Evolutionary conservation across 495 filamentous ascomycete species (phyloP).

Genomic region (Penicillium coprophilum): DNA sequence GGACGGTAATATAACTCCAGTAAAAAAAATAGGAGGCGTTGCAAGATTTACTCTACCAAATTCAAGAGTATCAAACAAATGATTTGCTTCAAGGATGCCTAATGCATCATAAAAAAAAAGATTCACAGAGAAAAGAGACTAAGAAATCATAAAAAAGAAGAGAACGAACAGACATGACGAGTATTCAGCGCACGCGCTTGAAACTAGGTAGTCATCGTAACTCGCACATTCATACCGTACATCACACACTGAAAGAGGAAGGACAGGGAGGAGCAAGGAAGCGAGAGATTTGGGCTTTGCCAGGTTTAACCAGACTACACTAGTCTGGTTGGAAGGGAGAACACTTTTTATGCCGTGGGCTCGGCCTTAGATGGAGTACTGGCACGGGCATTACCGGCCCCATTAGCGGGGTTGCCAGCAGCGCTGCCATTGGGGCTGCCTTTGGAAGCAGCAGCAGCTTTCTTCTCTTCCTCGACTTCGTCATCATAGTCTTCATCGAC

Average conservation of each 20-base stretch:
- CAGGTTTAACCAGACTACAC: constrained; percentile 7
- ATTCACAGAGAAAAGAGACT: constrained; percentile 28
- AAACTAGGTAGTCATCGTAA: constrained; percentile 14
- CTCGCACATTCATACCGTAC: constrained; percentile 33
- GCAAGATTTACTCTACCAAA: constrained; percentile 9
- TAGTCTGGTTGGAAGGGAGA: constrained; percentile 3
- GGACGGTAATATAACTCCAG: background rate
- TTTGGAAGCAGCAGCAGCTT: constrained; percentile 41
- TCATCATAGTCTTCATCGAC: constrained; percentile 97
- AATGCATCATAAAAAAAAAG: constrained; percentile 19
- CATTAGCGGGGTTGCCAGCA: constrained; percentile 32
- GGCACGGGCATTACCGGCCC: constrained; percentile 31
- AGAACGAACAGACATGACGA: constrained; percentile 26
- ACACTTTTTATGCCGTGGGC: constrained; percentile 29
- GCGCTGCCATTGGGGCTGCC: constrained; percentile 45
- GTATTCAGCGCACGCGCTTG: constrained; percentile 18
- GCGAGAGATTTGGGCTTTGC: background rate
- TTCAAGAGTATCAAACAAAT: constrained; percentile 10
- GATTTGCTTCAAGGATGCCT: constrained; percentile 20
- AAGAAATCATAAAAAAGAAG: constrained; percentile 31
- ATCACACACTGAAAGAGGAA: constrained; percentile 25
- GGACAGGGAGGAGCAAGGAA: constrained; percentile 19
- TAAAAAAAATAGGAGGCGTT: background rate
- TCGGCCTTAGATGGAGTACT: constrained; percentile 39
- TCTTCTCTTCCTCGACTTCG: constrained; percentile 79